Conservation (phyloP, 2,329 filamentous ascomycete genomes). For the Botrytis sinoallii region DNA sequence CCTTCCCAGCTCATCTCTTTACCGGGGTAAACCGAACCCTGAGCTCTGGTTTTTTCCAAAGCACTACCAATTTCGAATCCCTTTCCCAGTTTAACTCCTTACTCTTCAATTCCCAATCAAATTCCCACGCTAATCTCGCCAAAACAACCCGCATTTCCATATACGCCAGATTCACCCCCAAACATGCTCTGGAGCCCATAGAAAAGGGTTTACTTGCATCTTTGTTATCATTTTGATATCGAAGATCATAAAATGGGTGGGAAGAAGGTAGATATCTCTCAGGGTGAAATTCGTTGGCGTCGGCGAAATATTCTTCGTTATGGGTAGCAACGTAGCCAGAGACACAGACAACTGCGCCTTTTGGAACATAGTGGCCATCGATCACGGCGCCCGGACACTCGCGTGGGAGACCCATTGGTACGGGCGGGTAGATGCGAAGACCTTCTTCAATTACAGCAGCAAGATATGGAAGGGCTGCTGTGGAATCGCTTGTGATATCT, state of each 20-base stretch:
- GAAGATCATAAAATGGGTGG: slow-evolving; percentile 7
- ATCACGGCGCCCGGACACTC: slow-evolving; percentile 10
- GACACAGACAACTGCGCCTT: not conserved
- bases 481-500: slow-evolving; percentile 12
- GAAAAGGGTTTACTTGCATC: slow-evolving; percentile 14
- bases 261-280: slow-evolving; percentile 8
- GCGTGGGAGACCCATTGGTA: slow-evolving; percentile 10
- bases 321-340: slow-evolving; percentile 2
- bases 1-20: not conserved
- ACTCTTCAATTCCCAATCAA: slow-evolving; percentile 13
- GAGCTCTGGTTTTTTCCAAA: slow-evolving; percentile 17
- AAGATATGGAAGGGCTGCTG: slow-evolving; percentile 9
- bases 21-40: not conserved
- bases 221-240: slow-evolving; percentile 9
- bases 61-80: not conserved
- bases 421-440: slow-evolving; percentile 16
- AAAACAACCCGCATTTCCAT: slow-evolving; percentile 16
- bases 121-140: slow-evolving; percentile 12
- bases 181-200: not conserved
- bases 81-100: slow-evolving; percentile 9
- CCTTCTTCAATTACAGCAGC: slow-evolving; percentile 17
- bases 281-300: slow-evolving; percentile 7
- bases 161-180: slow-evolving; percentile 16
- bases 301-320: not conserved
- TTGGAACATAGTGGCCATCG: slow-evolving; percentile 7